A percentile compares a stretch with the other conserved stretches of the same genome.
phyloP scores from a whole-genome alignment of 495 filamentous ascomycete genomes.

The Baudoinia panamericana region DNA sequence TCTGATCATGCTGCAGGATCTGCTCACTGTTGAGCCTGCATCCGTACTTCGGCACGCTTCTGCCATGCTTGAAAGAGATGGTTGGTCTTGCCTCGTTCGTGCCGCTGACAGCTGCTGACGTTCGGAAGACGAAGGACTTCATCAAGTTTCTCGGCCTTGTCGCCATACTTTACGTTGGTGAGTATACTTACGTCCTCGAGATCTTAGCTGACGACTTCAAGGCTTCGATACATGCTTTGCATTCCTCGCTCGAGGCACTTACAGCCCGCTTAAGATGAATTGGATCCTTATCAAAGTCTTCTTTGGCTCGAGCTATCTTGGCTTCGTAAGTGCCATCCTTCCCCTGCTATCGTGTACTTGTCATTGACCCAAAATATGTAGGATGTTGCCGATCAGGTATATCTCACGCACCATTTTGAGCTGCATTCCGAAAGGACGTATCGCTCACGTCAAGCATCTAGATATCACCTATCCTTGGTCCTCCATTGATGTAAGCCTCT shows the following conservation, averaged over 20 bases:
- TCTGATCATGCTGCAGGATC: slow-evolving; percentile 37
- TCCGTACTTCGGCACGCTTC: slow-evolving; percentile 79
- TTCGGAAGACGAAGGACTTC: slow-evolving; percentile 65
- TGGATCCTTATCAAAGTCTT: slow-evolving; percentile 81
- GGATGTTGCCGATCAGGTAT: slow-evolving; percentile 30
- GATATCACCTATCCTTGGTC: slow-evolving; percentile 44
- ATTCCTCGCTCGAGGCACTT: slow-evolving; percentile 66
- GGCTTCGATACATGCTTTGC: slow-evolving; percentile 90
- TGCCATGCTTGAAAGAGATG: slow-evolving; percentile 86
- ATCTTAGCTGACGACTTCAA: slow-evolving; percentile 21
- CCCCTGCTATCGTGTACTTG: not conserved
- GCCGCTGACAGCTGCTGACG: not conserved
- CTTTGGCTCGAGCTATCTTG: slow-evolving; percentile 63
- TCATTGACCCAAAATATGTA: slow-evolving; percentile 3
- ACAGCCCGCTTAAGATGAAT: slow-evolving; percentile 62
- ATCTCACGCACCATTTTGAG: not conserved
- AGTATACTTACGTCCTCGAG: slow-evolving; percentile 9
- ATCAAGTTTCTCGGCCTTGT: slow-evolving; percentile 84
- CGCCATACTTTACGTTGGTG: slow-evolving; percentile 62
- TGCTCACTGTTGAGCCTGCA: slow-evolving; percentile 81
- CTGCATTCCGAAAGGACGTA: slow-evolving; percentile 15
- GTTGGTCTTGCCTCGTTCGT: slow-evolving; percentile 1
- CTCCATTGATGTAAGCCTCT: slow-evolving; percentile 64
- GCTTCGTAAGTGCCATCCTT: slow-evolving; percentile 50
- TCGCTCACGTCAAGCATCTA: no score